Conservation (phyloP, 495 filamentous ascomycete species). For the Saxispiralis lemnorum region DNA sequence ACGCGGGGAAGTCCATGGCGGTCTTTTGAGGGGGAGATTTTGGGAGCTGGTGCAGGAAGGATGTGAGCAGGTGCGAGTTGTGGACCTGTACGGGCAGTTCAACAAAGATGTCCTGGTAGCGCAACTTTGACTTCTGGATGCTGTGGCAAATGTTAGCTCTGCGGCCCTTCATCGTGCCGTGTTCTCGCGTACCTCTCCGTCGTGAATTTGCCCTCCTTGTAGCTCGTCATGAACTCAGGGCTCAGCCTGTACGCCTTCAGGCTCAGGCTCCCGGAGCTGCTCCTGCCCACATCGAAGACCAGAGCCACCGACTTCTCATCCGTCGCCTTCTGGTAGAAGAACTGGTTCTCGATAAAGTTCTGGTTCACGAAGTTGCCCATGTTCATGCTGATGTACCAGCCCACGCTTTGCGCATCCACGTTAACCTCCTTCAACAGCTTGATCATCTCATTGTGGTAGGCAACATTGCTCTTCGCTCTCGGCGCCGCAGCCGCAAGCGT, state of each 20-base stretch:
- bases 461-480: conserved; percentile 69
- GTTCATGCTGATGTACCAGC: conserved; percentile 96
- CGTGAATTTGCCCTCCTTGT: conserved; percentile 92
- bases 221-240: conserved; percentile 72
- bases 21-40: conserved; percentile 32
- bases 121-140: conserved; percentile 76
- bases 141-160: conserved; percentile 28
- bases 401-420: conserved; percentile 92
- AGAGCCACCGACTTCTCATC: conserved; percentile 83
- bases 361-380: conserved; percentile 95
- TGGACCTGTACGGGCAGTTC: conserved; percentile 85
- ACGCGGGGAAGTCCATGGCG: conserved; percentile 53
- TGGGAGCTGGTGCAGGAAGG: conserved; percentile 80
- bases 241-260: conserved; percentile 83
- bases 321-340: conserved; percentile 80
- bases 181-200: conserved; percentile 57
- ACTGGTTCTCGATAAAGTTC: conserved; percentile 95
- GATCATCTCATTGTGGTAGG: conserved; percentile 95
- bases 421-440: conserved; percentile 91
- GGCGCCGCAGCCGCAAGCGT: conserved; percentile 75
- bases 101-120: conserved; percentile 83
- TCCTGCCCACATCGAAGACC: conserved; percentile 86
- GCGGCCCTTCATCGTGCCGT: conserved; percentile 13
- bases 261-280: conserved; percentile 76
- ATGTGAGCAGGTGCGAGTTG: conserved; percentile 92